These are phyloP conservation scores for Fusarium anguioides DNA, from an alignment of 2,329 filamentous ascomycete genomes.

Conservation along the genomic window DNA sequence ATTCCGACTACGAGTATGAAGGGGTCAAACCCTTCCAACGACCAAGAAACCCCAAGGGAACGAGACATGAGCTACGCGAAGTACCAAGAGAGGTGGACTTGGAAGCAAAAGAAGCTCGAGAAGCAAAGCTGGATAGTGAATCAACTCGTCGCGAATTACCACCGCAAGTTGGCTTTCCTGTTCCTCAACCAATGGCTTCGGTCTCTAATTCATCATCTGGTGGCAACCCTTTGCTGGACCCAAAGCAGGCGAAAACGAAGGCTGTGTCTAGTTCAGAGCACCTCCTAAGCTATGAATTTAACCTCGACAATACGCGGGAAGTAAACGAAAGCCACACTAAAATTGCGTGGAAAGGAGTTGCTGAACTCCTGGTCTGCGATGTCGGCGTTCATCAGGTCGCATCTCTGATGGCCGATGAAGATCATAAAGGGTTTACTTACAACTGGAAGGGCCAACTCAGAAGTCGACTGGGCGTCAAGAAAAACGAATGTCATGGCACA, in stretches of 20 bases:
- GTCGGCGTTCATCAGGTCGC: slow-evolving; percentile 40
- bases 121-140: slow-evolving; percentile 13
- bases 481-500: slow-evolving; percentile 16
- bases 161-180: slow-evolving; percentile 21
- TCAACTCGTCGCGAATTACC: slow-evolving; percentile 11
- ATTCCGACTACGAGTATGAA: slow-evolving; percentile 25
- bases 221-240: slow-evolving; percentile 1
- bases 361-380: slow-evolving; percentile 41
- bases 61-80: not conserved
- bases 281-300: not conserved
- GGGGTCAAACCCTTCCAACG: slow-evolving; percentile 28
- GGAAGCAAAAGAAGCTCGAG: not conserved
- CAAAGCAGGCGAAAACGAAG: not conserved
- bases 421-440: not conserved
- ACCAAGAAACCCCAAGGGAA: slow-evolving; percentile 13
- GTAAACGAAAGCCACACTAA: not conserved
- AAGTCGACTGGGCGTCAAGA: not conserved
- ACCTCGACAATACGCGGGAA: not conserved
- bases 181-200: not conserved
- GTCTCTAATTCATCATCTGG: not conserved
- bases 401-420: slow-evolving; percentile 25
- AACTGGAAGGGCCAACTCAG: slow-evolving; percentile 41
- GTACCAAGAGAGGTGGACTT: not conserved
- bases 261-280: not conserved
- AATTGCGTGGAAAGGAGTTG: slow-evolving; percentile 39